Conservation (phyloP, 148 eudicot species). For the Chenopodium suecicum region DNA sequence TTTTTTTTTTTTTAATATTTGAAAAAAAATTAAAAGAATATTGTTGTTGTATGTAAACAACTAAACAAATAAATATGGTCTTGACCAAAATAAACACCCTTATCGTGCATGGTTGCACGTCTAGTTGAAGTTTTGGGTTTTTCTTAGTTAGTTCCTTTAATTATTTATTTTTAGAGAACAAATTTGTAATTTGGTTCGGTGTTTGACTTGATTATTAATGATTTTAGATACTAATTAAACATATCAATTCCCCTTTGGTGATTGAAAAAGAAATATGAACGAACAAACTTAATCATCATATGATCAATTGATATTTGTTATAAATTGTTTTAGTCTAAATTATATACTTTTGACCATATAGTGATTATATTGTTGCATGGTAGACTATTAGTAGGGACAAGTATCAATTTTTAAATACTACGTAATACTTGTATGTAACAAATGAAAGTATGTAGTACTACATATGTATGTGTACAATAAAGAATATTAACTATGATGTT, state of each 20-base stretch:
- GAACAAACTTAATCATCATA: background rate
- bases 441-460: too few relatives aligned
- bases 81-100: conserved; percentile 12
- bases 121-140: background rate
- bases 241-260: background rate
- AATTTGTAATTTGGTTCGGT: background rate
- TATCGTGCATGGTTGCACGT: conserved; percentile 15
- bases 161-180: background rate
- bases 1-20: background rate
- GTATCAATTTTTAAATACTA: too few relatives aligned
- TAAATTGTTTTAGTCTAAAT: too few relatives aligned
- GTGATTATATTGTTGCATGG: too few relatives aligned
- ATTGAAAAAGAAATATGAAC: background rate
- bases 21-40: background rate
- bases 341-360: too few relatives aligned
- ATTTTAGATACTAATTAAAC: background rate
- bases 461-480: too few relatives aligned
- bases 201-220: background rate
- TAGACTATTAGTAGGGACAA: too few relatives aligned
- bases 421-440: too few relatives aligned
- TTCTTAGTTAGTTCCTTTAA: background rate
- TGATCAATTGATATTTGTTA: background rate
- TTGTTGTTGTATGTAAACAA: background rate
- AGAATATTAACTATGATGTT: too few relatives aligned
- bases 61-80: background rate